These are phyloP conservation scores for Guillardia theta DNA, from an alignment of 78 protist genomes.

Conservation along the genomic window DNA sequence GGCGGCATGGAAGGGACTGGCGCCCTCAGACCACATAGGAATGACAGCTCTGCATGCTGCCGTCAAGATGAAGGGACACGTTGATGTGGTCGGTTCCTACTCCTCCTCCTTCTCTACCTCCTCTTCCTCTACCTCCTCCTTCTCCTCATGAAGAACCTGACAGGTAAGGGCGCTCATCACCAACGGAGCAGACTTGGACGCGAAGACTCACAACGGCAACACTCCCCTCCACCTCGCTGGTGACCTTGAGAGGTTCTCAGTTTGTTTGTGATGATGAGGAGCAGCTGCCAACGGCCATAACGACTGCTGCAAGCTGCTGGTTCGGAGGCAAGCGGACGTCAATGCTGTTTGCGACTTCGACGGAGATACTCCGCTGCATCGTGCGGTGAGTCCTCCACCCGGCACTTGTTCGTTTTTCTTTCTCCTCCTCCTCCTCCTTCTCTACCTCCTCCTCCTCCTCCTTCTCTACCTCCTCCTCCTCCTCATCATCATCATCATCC, in stretches of 20 bases:
- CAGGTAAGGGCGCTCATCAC: not conserved
- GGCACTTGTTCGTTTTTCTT: not conserved
- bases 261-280: not conserved
- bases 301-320: slow-evolving; percentile 15
- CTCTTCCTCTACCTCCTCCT: not conserved
- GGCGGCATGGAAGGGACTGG: not conserved
- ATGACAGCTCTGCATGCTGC: slow-evolving; percentile 28
- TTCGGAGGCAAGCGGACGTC: not conserved
- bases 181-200: not conserved
- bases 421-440: not conserved
- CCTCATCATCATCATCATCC: not conserved
- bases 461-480: not conserved
- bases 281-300: not conserved
- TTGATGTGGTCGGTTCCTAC: not conserved
- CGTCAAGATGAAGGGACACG: not conserved
- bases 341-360: not conserved
- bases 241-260: not conserved
- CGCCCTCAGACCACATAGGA: slow-evolving; percentile 5
- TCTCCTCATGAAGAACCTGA: not conserved
- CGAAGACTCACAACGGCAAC: slow-evolving; percentile 1
- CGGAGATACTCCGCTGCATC: not conserved
- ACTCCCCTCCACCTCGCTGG: not conserved
- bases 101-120: not conserved
- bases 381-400: not conserved
- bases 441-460: not conserved